phyloP scores from a whole-genome alignment of 192 early-diverging fungal genomes.

The Coemansia sp. region DNA sequence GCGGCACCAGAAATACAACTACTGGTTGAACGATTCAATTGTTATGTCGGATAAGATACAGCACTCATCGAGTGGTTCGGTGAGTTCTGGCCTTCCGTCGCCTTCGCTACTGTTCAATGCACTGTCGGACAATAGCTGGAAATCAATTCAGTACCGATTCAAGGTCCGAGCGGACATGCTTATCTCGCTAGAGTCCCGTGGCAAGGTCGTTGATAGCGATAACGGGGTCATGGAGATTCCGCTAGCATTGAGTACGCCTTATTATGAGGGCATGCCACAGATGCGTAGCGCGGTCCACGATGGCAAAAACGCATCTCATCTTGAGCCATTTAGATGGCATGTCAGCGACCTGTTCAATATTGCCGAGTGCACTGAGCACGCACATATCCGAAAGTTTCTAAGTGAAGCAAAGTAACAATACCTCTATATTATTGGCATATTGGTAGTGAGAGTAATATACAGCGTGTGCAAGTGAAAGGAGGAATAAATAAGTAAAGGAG shows the following conservation, averaged over 20 bases:
- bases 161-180: constrained; percentile 5
- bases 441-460: neutral
- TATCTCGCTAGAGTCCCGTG: constrained; percentile 6
- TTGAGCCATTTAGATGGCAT: constrained; percentile 23
- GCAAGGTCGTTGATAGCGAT: constrained; percentile 23
- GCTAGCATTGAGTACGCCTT: constrained; percentile 17
- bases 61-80: neutral
- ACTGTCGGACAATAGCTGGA: neutral
- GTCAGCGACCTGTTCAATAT: constrained; percentile 22
- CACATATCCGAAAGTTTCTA: neutral
- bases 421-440: neutral
- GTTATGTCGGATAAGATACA: neutral
- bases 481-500: neutral
- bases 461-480: constrained; percentile 7
- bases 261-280: neutral
- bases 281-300: neutral
- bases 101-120: neutral
- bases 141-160: constrained; percentile 9
- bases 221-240: constrained; percentile 16
- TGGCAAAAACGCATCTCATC: neutral
- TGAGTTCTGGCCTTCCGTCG: neutral
- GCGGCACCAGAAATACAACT: constrained; percentile 4
- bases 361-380: neutral
- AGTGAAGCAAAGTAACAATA: neutral
- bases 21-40: neutral